Base-by-base conservation (phyloP, 257 asterid genomes). In the Misopates orontium region DNA sequence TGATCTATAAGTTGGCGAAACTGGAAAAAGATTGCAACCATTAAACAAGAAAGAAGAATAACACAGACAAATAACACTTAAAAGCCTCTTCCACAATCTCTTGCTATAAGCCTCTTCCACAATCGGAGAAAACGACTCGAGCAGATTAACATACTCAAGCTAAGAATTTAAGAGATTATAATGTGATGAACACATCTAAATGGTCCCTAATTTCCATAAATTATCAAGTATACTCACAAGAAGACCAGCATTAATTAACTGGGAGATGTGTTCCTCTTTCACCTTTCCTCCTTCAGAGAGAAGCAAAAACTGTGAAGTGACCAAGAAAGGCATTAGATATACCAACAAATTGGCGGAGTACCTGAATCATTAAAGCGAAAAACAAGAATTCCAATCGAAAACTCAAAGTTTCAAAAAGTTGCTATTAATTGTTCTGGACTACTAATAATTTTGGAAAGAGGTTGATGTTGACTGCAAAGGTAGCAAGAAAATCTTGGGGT, bases 1-100 rank as follows among this genome's bases (percentile, higher is more conserved):
- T 83, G 85, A 82, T 90, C 99, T 65, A 88, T 83, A 56, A 90
- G 96, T 81, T 88, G 99, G 62, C 95, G 95, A 70, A 84, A 79
- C 99, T 94, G 71, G 64, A 71, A 82, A 55, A 66, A 65, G 55
- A 45, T 3, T 48, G 62, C 55, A 69, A 67, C 24, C 45, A 45
- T 32, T 15, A 44, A 62, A 28, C 28, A 47, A 41, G 39, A 48
- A 22, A 66, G 39, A 40, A 51, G 54, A 2, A 47, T 41, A 60
- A n/a, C 8, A 3, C 24, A 13, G 4, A 7, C 45, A 36, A 45
- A 64, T 9, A 48, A 15, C 40, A 39, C 54, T 1, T 5, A 51
- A 20, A 31, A 50, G 39, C 42, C 6, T 36, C 8, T 36, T 36
- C 42, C 10, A 1, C 4, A 28, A 28, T 2, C 1, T 36, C 42